phyloP scores from a whole-genome alignment of 108 stramenopile genomes.

The Hondaea fermentalgiana region DNA sequence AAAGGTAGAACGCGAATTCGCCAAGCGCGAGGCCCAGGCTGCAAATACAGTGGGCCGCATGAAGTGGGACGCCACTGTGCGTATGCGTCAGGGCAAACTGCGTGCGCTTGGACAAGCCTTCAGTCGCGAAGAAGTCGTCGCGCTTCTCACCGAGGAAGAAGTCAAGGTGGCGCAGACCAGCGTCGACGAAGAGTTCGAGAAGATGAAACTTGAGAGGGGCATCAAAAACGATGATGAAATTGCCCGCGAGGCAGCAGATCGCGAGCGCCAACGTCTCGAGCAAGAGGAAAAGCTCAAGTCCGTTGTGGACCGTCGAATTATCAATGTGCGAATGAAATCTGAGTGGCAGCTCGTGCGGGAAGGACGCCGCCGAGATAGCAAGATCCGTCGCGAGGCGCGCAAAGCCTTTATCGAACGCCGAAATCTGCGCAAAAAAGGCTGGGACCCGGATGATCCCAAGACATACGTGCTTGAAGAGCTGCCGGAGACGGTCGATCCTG shows the following conservation, averaged over 20 bases:
- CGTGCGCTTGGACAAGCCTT: slow-evolving; percentile 33
- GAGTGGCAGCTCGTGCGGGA: background rate
- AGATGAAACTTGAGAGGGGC: slow-evolving; percentile 33
- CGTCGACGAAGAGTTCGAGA: slow-evolving; percentile 32
- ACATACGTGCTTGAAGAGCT: background rate
- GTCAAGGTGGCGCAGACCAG: slow-evolving; percentile 23
- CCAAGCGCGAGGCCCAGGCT: slow-evolving; percentile 28
- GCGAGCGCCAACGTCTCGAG: background rate
- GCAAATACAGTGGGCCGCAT: slow-evolving; percentile 32
- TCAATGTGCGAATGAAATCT: background rate
- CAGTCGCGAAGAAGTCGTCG: slow-evolving; percentile 34
- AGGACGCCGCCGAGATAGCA: background rate
- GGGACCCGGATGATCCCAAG: background rate
- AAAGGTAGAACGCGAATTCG: slow-evolving; percentile 37
- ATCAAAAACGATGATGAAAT: slow-evolving; percentile 10
- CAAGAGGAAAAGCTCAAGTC: background rate
- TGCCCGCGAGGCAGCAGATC: background rate
- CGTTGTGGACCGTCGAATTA: background rate
- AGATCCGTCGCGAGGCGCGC: background rate
- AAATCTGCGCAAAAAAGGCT: background rate
- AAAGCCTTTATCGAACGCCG: background rate
- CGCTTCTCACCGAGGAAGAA: slow-evolving; percentile 41
- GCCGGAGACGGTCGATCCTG: background rate
- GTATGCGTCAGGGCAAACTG: slow-evolving; percentile 48
- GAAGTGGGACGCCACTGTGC: slow-evolving; percentile 54